A percentile compares a stretch with the other conserved stretches of the same genome.
phyloP scores from a whole-genome alignment of 192 early-diverging fungal genomes.

The Linnemannia exigua region DNA sequence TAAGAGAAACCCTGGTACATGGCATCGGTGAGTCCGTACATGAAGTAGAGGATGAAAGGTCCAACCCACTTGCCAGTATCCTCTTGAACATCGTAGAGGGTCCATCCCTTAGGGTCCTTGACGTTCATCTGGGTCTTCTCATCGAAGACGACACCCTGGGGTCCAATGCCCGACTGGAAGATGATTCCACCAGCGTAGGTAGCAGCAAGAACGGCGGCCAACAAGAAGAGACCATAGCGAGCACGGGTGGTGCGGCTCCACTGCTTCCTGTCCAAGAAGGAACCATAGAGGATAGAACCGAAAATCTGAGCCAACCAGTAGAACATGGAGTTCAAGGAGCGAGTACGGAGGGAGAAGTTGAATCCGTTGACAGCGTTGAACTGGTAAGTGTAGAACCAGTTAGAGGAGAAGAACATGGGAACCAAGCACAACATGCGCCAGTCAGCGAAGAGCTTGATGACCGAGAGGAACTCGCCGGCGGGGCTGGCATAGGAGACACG shows the following conservation, averaged over 20 bases:
- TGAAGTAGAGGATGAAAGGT: slow-evolving; percentile 76
- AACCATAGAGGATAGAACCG: slow-evolving; percentile 72
- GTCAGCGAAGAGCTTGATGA: slow-evolving; percentile 72
- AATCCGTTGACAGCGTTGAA: slow-evolving; percentile 66
- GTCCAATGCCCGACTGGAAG: slow-evolving; percentile 68
- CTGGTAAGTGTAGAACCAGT: slow-evolving; percentile 88
- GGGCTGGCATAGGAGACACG: slow-evolving; percentile 77
- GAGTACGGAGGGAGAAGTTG: slow-evolving; percentile 75
- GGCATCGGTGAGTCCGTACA: slow-evolving; percentile 84
- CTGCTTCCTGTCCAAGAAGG: slow-evolving; percentile 69
- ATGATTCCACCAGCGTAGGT: slow-evolving; percentile 72
- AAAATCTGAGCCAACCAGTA: slow-evolving; percentile 88
- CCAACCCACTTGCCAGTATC: slow-evolving; percentile 59
- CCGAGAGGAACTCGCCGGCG: slow-evolving; percentile 62
- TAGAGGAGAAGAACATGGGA: slow-evolving; percentile 79
- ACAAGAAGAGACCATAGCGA: slow-evolving; percentile 65
- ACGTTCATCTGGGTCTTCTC: neutral
- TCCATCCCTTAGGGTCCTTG: slow-evolving; percentile 26
- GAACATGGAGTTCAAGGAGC: slow-evolving; percentile 76
- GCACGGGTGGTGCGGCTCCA: slow-evolving; percentile 76
- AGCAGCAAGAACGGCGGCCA: slow-evolving; percentile 61
- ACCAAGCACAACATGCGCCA: slow-evolving; percentile 75
- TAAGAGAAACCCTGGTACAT: slow-evolving; percentile 85
- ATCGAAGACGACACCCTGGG: neutral
- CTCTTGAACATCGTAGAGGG: slow-evolving; percentile 32